Percentiles rank a stretch among this genome's conserved stretches.
Conservation (phyloP, 1,284 basidiomycete species). For the Ustilago lituana region DNA sequence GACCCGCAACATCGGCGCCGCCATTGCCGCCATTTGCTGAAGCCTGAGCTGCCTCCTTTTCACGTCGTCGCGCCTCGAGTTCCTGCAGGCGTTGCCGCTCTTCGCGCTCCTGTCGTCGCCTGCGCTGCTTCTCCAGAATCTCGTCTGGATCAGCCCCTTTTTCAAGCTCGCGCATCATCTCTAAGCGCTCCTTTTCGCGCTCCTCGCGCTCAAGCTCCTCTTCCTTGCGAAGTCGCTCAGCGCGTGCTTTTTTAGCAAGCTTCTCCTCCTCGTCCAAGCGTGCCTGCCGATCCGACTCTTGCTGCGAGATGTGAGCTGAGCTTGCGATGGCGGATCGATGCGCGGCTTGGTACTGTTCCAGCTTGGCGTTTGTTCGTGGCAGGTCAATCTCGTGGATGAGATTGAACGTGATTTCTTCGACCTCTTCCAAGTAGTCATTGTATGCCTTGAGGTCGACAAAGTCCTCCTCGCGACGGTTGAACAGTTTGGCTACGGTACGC, state of each 20-base stretch:
- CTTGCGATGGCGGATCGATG: constrained; percentile 52
- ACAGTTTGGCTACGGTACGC: constrained; percentile 85
- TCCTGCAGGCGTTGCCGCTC: constrained; percentile 34
- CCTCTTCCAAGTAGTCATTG: constrained; percentile 95
- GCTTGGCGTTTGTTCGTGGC: constrained; percentile 82
- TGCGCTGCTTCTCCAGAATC: constrained; percentile 45
- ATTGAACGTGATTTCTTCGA: constrained; percentile 96
- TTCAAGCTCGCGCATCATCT: constrained; percentile 58
- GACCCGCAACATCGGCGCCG: constrained; percentile 17
- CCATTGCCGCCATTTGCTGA: constrained; percentile 6
- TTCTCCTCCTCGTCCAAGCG: constrained; percentile 51
- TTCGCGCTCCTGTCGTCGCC: constrained; percentile 49
- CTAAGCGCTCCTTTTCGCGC: constrained; percentile 53
- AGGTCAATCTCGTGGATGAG: constrained; percentile 90
- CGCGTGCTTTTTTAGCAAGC: constrained; percentile 47
- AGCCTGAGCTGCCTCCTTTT: constrained; percentile 34
- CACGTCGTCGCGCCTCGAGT: constrained; percentile 25
- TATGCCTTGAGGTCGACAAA: constrained; percentile 84
- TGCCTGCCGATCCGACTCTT: constrained; percentile 54
- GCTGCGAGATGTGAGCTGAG: constrained; percentile 49
- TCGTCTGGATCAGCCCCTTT: constrained; percentile 54
- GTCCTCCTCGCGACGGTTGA: constrained; percentile 85
- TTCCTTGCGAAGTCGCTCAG: constrained; percentile 46
- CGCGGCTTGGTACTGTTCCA: constrained; percentile 77
- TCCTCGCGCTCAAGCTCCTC: constrained; percentile 55